phyloP scores from a whole-genome alignment of 2,329 filamentous ascomycete genomes.

The Lizonia empirigonia region DNA sequence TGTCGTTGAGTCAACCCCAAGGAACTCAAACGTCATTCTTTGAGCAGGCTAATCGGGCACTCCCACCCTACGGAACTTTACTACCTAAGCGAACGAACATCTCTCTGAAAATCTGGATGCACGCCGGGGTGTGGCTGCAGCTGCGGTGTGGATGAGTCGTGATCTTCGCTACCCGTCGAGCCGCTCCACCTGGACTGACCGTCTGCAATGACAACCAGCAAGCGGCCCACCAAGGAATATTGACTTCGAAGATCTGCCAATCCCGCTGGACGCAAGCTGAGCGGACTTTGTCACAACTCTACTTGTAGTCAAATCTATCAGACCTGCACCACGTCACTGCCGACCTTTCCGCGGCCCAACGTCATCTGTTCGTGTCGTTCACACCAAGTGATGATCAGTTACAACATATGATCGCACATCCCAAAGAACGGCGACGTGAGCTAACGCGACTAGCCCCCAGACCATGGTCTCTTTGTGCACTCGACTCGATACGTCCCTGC shows the following conservation, averaged over 20 bases:
- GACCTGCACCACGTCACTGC: conserved; percentile 10
- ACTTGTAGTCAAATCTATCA: neutral
- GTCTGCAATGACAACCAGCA: neutral
- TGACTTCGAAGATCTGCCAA: neutral
- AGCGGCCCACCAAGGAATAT: neutral
- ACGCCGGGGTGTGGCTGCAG: neutral
- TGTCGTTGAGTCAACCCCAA: too few relatives aligned
- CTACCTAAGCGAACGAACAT: neutral
- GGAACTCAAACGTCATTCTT: conserved; percentile 4
- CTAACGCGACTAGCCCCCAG: conserved; percentile 1
- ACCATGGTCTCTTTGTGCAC: conserved; percentile 1
- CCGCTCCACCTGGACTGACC: neutral
- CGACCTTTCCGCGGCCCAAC: conserved; percentile 10
- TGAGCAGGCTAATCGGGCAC: neutral
- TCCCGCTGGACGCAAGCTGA: too few relatives aligned
- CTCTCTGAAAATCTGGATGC: neutral
- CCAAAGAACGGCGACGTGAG: neutral
- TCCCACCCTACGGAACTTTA: neutral
- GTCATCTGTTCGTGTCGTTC: conserved; percentile 2
- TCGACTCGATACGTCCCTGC: neutral
- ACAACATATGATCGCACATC: neutral
- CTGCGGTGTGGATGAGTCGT: neutral
- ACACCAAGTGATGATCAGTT: neutral
- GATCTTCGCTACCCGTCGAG: conserved; percentile 1
- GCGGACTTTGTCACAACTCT: neutral